Conservation (phyloP, 495 filamentous ascomycete genomes). For the Evernia prunastri region DNA sequence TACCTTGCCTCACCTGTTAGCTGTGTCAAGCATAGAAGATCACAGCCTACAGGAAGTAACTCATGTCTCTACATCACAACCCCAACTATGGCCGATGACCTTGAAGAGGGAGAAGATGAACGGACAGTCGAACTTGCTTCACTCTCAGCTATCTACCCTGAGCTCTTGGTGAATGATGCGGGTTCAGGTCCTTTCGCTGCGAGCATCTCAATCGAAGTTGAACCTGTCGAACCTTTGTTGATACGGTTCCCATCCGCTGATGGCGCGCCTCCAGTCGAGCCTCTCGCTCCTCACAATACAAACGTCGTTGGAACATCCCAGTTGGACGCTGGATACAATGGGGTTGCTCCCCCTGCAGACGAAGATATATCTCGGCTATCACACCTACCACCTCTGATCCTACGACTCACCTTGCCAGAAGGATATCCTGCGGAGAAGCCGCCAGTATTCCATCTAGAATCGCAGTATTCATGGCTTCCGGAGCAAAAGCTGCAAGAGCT, state of each 20-base stretch:
- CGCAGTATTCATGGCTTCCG: constrained; percentile 66
- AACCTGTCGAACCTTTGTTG: constrained; percentile 58
- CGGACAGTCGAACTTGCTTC: constrained; percentile 74
- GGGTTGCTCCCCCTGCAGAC: constrained; percentile 23
- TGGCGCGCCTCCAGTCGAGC: constrained; percentile 29
- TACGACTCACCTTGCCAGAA: constrained; percentile 63
- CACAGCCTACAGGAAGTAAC: neutral
- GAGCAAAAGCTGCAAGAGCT: constrained; percentile 49
- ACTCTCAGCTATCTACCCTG: constrained; percentile 85
- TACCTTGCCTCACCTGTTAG: neutral
- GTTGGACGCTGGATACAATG: constrained; percentile 23
- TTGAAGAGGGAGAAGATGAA: constrained; percentile 50
- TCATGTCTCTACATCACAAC: constrained; percentile 14
- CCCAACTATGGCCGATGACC: constrained; percentile 30
- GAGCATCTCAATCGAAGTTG: constrained; percentile 65
- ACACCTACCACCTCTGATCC: constrained; percentile 67
- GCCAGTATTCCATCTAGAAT: constrained; percentile 59
- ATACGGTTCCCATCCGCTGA: constrained; percentile 59
- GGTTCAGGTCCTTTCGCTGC: constrained; percentile 51
- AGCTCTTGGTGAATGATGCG: constrained; percentile 52
- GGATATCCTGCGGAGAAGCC: constrained; percentile 66
- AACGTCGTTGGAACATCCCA: constrained; percentile 30
- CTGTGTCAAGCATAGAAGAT: neutral
- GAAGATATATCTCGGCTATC: constrained; percentile 58
- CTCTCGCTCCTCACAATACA: constrained; percentile 44